Conservation (phyloP, 2,329 filamentous ascomycete genomes). For the Ophidiomyces ophidiicola region DNA sequence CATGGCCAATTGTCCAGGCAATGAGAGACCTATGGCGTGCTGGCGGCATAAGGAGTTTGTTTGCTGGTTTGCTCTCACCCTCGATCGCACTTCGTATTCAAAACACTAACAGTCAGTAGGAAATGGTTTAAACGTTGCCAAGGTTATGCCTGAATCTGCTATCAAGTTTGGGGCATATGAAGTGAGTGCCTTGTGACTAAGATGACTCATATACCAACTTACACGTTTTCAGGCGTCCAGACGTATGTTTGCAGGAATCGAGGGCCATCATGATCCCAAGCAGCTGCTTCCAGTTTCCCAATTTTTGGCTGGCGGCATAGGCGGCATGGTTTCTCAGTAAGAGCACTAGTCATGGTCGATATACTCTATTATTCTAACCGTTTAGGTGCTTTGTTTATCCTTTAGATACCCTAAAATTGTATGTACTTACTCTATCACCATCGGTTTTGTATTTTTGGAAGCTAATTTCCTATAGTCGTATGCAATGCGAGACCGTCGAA, state of each 20-base stretch:
- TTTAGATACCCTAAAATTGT: conserved; percentile 58
- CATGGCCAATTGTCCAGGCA: conserved; percentile 59
- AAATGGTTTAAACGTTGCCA: conserved; percentile 90
- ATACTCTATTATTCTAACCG: conserved; percentile 1
- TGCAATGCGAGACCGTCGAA: conserved; percentile 88
- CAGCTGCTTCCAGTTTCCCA: conserved; percentile 73
- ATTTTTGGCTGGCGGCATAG: conserved; percentile 79
- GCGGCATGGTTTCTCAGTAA: conserved; percentile 89
- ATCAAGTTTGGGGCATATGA: conserved; percentile 98
- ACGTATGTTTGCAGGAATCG: conserved; percentile 67
- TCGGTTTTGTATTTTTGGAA: conserved; percentile 4
- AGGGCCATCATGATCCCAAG: conserved; percentile 74
- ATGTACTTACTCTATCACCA: conserved; percentile 24
- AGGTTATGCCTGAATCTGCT: conserved; percentile 97
- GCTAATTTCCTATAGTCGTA: conserved; percentile 40
- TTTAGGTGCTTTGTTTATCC: conserved; percentile 80
- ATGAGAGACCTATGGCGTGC: conserved; percentile 68
- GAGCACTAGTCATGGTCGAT: conserved; percentile 8
- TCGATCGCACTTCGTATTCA: neutral
- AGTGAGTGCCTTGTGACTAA: conserved; percentile 29
- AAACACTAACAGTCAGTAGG: conserved; percentile 40
- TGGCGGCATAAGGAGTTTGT: conserved; percentile 78
- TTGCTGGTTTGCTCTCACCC: conserved; percentile 58
- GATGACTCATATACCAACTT: conserved; percentile 5
- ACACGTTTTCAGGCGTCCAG: conserved; percentile 57